Conservation (phyloP, 23 red algal genomes). For the Gracilaria caudata region DNA sequence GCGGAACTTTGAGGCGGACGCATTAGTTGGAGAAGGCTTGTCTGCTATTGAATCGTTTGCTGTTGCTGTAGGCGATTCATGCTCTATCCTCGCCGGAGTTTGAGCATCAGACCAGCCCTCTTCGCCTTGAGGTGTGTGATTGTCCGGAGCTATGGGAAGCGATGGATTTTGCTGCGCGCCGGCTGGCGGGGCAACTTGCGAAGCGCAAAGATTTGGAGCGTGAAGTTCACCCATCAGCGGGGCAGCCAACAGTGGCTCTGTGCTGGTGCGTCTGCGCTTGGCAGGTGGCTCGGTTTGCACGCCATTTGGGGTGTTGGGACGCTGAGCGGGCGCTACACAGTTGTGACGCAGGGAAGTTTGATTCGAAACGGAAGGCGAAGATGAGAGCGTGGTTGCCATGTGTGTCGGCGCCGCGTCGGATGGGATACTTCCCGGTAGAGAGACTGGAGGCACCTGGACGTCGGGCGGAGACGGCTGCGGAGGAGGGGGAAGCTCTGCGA, state of each 20-base stretch:
- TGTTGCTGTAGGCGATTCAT: background rate
- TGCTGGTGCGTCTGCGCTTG: background rate
- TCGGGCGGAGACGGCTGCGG: background rate
- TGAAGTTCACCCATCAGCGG: background rate
- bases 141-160: constrained; percentile 17
- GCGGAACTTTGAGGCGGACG: background rate
- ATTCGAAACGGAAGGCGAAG: background rate
- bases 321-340: background rate
- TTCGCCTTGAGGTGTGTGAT: background rate
- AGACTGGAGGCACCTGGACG: background rate
- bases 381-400: constrained; percentile 1
- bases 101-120: constrained; percentile 7
- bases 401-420: background rate
- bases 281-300: background rate
- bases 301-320: constrained; percentile 16
- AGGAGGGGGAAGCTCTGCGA: background rate
- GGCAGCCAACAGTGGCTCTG: background rate
- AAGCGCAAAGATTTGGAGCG: background rate
- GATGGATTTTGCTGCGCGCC: background rate
- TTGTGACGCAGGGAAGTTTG: background rate
- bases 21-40: background rate
- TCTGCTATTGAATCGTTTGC: background rate
- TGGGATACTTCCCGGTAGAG: background rate
- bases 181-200: background rate
- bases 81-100: background rate